Percentiles rank a stretch among this genome's conserved stretches.
phyloP scores from a whole-genome alignment of 768 basidiomycete genomes.

The Boletus insuetus region DNA sequence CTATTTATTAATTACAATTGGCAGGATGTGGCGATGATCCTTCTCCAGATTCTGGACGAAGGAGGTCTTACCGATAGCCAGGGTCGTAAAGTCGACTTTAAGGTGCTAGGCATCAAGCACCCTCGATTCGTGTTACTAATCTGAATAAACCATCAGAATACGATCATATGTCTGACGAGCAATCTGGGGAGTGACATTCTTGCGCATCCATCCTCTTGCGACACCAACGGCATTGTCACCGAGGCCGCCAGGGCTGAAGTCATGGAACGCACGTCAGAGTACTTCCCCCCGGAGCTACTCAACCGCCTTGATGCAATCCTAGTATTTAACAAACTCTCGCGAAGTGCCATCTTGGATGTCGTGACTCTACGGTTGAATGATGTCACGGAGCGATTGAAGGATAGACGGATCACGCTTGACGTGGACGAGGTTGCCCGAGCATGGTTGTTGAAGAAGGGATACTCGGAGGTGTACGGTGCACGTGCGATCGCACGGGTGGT shows the following conservation, averaged over 20 bases:
- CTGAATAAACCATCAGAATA: conserved; percentile 51
- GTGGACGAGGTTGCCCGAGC: conserved; percentile 57
- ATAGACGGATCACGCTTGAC: conserved; percentile 67
- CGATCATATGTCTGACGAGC: conserved; percentile 87
- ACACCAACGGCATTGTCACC: conserved; percentile 62
- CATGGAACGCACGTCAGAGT: conserved; percentile 67
- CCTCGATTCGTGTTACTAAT: not conserved
- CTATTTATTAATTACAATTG: not conserved
- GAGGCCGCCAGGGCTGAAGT: conserved; percentile 62
- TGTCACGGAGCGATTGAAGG: conserved; percentile 61
- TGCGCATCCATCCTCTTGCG: conserved; percentile 60
- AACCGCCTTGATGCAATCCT: conserved; percentile 86
- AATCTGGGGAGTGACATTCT: conserved; percentile 84
- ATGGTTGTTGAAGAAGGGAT: conserved; percentile 76
- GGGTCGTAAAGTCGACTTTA: conserved; percentile 90
- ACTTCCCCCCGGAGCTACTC: conserved; percentile 88
- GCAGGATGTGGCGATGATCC: conserved; percentile 83
- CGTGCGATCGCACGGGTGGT: conserved; percentile 87
- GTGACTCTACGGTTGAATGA: conserved; percentile 76
- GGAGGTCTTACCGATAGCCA: conserved; percentile 88
- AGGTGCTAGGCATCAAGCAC: conserved; percentile 36
- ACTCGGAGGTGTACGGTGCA: conserved; percentile 84
- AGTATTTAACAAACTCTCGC: conserved; percentile 88
- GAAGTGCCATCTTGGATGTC: conserved; percentile 69
- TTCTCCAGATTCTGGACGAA: conserved; percentile 90